Evolutionary conservation across 2,329 filamentous ascomycete species (phyloP), one percentile per base, ranked within the genome.

Genomic region (Aspergillus sp.): DNA sequence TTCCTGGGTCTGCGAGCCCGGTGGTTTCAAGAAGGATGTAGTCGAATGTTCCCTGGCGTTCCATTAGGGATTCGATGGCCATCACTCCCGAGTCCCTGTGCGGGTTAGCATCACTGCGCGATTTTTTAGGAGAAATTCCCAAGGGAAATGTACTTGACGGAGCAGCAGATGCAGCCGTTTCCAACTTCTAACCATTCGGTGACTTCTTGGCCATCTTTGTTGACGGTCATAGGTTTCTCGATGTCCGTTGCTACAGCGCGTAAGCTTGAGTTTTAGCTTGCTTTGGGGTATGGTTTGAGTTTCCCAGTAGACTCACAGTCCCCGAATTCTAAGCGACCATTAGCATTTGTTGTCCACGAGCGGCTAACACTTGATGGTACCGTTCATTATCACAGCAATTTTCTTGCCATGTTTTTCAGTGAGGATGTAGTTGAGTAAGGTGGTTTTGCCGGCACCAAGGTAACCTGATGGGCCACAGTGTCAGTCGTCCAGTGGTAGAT

Each of bases 11-110:
- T 4, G 95, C 95, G 6, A 99, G 83, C 0, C 95, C 95, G 0
- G 95, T 98, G 0, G 95, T 99, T 74, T 99, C 95, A 1, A 99
- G 86, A 2, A 99, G 84, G 64, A 99, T 98, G 77, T 98, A 99
- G 78, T 99, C 95, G 70, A 99, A 99, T 4, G 88, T 88, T 50
- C 93, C 93, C 63, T 90, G 91, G 68, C 92, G 91, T 63, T 93
- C 90, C 91, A 99, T 98, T 3, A 99, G 81, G 1, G 91, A 91
- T 77, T 99, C 95, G 55, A 99, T 96, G 37, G 95, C 95, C 64
- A 91, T 91, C 39, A 99, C 93, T 12, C 95, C 95, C 0, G 89
- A 87, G 73, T 99, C 95, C 78, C 90, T 93, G 56, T 44, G 7
- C 14, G 43, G 4, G 50, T 21, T 25, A 17, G 19, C 23, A 48